A percentile compares a stretch with the other conserved stretches of the same genome.
phyloP scores from a whole-genome alignment of 345 rosid species.

The Barbarea vulgaris region DNA sequence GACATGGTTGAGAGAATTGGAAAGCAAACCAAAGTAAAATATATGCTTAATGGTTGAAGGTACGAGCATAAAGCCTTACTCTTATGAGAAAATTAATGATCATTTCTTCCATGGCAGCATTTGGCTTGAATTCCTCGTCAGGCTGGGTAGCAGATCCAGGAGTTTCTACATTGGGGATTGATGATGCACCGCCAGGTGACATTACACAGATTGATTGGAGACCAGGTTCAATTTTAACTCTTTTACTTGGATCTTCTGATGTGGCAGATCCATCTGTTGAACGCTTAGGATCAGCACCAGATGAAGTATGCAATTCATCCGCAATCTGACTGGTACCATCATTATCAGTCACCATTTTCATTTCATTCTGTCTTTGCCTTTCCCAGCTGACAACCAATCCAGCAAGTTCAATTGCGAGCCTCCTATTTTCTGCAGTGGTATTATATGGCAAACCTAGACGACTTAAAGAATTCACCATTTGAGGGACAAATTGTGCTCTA shows the following conservation, averaged over 20 bases:
- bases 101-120: conserved; percentile 99
- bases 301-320: conserved; percentile 61
- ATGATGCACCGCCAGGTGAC: conserved; percentile 94
- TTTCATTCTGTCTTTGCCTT: conserved; percentile 94
- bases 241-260: conserved; percentile 82
- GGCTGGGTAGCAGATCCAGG: conserved; percentile 97
- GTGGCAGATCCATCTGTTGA: conserved; percentile 71
- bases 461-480: conserved; percentile 98
- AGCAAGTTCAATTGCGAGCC: conserved; percentile 99
- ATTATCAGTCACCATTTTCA: conserved; percentile 65
- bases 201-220: conserved; percentile 88
- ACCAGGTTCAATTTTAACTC: conserved; percentile 95
- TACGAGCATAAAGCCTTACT: conserved; percentile 55
- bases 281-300: conserved; percentile 71
- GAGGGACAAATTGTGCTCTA: conserved; percentile 99
- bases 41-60: not conserved
- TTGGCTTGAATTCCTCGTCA: conserved; percentile 98
- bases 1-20: conserved; percentile 13
- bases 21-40: conserved; percentile 16
- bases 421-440: conserved; percentile 92
- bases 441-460: conserved; percentile 96
- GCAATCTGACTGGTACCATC: conserved; percentile 61
- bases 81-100: conserved; percentile 95
- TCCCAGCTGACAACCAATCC: conserved; percentile 99
- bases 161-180: conserved; percentile 87